Conservation (phyloP, 441 rosid genomes). For the Aquilaria agallochum region DNA sequence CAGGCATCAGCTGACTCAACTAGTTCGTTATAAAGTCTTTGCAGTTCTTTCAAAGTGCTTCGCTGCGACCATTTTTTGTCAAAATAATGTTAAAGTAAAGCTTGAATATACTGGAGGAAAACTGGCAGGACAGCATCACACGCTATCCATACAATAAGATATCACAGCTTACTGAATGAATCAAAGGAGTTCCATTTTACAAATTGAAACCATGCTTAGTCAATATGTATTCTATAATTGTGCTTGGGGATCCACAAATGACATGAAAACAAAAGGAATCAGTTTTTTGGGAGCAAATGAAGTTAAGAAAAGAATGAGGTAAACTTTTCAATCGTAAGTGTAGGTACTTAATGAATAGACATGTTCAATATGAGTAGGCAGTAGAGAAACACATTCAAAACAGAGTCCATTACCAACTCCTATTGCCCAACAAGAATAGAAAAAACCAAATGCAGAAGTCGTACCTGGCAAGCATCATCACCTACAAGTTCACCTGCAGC, state of each 20-base stretch:
- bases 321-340: not conserved
- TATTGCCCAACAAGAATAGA: not conserved
- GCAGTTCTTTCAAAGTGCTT: slow-evolving; percentile 81
- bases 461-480: slow-evolving; percentile 89
- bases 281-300: too few species aligned
- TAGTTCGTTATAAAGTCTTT: slow-evolving; percentile 85
- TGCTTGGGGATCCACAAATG: too few species aligned
- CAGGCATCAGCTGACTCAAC: slow-evolving; percentile 78
- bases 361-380: not conserved
- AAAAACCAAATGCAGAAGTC: not conserved
- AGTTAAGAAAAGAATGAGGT: too few species aligned
- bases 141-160: too few species aligned
- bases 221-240: too few species aligned
- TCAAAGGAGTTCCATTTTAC: too few species aligned
- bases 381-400: not conserved
- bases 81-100: too few species aligned
- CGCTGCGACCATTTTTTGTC: slow-evolving; percentile 34
- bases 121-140: too few species aligned
- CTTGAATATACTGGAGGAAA: too few species aligned
- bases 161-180: too few species aligned
- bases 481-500: slow-evolving; percentile 77
- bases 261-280: too few species aligned
- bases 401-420: not conserved
- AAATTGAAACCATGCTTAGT: too few species aligned
- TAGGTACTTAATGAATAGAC: not conserved